Evolutionary conservation across 257 asterid species (phyloP).

Genomic region (Salvia splendens): DNA sequence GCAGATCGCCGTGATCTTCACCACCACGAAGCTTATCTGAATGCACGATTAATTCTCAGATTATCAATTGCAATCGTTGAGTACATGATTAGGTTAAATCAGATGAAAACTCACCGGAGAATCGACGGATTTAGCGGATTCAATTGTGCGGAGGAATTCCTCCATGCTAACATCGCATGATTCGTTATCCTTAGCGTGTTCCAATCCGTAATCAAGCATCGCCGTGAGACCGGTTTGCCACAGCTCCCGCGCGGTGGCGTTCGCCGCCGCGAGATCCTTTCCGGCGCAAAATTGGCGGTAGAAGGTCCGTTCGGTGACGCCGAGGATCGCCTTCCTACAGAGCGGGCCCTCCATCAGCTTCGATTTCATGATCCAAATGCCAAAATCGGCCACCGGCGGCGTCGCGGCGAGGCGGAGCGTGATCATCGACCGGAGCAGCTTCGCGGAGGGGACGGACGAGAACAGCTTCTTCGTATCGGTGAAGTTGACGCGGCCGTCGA

Average conservation of each 20-base stretch:
- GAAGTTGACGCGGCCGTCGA: not conserved
- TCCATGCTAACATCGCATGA: constrained; percentile 59
- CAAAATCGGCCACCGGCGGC: constrained; percentile 55
- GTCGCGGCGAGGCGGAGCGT: constrained; percentile 49
- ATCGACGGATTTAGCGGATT: constrained; percentile 39
- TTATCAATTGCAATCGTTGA: not conserved
- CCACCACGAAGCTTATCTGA: constrained; percentile 84
- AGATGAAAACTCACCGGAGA: constrained; percentile 44
- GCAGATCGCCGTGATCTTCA: constrained; percentile 83
- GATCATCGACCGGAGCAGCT: constrained; percentile 46
- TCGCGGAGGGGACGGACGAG: constrained; percentile 46
- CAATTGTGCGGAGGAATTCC: constrained; percentile 51
- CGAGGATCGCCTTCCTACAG: constrained; percentile 37
- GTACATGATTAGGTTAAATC: too few relatives aligned
- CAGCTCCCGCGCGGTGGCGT: constrained; percentile 42
- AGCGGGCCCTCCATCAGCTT: constrained; percentile 43
- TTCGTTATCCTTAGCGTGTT: constrained; percentile 57
- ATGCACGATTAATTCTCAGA: not conserved
- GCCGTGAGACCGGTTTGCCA: constrained; percentile 52
- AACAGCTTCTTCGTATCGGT: constrained; percentile 46
- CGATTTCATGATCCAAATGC: constrained; percentile 56
- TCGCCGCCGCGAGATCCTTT: constrained; percentile 45
- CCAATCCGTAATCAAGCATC: constrained; percentile 88
- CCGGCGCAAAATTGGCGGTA: constrained; percentile 88
- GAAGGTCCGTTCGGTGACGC: constrained; percentile 44